Conservation (phyloP, 352 stramenopile species). For the Phytophthora sansomeana region DNA sequence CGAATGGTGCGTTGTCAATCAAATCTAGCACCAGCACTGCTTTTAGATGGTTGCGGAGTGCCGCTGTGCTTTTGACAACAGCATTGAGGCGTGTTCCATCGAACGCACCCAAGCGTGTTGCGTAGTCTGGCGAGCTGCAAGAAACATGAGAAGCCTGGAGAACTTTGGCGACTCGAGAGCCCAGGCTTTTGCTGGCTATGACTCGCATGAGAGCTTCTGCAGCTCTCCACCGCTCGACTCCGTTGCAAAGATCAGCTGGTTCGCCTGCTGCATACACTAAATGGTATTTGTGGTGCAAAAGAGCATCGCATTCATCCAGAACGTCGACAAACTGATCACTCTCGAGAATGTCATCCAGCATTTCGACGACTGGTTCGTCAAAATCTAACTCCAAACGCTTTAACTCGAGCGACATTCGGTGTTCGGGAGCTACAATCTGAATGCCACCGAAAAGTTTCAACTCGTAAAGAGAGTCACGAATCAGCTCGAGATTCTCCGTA, state of each 20-base stretch:
- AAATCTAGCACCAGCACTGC: constrained; percentile 63
- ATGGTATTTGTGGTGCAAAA: constrained; percentile 90
- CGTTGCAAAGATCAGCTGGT: constrained; percentile 50
- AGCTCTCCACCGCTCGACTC: constrained; percentile 58
- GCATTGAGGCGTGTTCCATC: constrained; percentile 53
- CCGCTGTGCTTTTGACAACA: constrained; percentile 20
- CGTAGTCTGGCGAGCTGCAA: constrained; percentile 47
- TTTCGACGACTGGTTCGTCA: constrained; percentile 5
- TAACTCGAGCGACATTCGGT: constrained; percentile 89
- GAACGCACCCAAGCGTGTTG: constrained; percentile 43
- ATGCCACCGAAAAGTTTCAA: constrained; percentile 51
- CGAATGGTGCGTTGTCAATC: constrained; percentile 60
- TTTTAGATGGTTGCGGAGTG: constrained; percentile 34
- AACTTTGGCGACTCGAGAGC: constrained; percentile 35
- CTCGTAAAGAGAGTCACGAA: constrained; percentile 49
- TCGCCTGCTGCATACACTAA: constrained; percentile 87
- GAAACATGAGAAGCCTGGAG: constrained; percentile 49
- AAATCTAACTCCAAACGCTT: constrained; percentile 53
- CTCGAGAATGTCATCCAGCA: constrained; percentile 53
- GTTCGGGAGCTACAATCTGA: constrained; percentile 86
- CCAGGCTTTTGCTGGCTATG: constrained; percentile 11
- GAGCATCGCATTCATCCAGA: constrained; percentile 89
- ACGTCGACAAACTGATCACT: constrained; percentile 73
- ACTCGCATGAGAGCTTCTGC: constrained; percentile 57
- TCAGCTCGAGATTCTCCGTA: constrained; percentile 22